Conservation (phyloP, 2,329 filamentous ascomycete species). For the Aureobasidium sp. region DNA sequence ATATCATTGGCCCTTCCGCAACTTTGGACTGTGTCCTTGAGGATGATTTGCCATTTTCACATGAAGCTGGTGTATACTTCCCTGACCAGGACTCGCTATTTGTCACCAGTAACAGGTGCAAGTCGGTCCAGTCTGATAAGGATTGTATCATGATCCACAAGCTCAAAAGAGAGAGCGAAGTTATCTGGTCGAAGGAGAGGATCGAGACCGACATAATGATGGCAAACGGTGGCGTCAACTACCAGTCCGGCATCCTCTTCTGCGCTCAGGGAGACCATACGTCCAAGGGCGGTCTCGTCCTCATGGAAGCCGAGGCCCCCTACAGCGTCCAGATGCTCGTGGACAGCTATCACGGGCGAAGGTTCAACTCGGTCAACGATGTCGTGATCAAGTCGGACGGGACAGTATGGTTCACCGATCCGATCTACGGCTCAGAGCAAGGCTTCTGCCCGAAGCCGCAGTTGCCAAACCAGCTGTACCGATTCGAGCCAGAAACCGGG, state of each 20-base stretch:
- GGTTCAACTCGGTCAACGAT: constrained; percentile 55
- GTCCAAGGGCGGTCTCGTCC: constrained; percentile 19
- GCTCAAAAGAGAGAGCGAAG: constrained; percentile 16
- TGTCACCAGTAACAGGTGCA: constrained; percentile 33
- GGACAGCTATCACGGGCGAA: constrained; percentile 52
- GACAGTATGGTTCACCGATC: constrained; percentile 25
- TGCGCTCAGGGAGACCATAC: constrained; percentile 25
- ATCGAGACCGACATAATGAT: constrained; percentile 29
- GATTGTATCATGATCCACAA: constrained; percentile 23
- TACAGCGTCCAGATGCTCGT: constrained; percentile 33
- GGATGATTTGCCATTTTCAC: constrained; percentile 25
- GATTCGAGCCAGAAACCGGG: constrained; percentile 42
- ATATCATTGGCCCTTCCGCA: constrained; percentile 21
- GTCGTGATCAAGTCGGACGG: constrained; percentile 43
- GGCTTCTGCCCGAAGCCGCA: constrained; percentile 46
- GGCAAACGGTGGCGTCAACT: constrained; percentile 45
- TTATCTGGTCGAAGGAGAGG: constrained; percentile 22
- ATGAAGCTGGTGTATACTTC: constrained; percentile 33
- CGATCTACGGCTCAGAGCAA: constrained; percentile 34
- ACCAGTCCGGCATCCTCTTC: constrained; percentile 28
- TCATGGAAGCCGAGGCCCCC: constrained; percentile 17
- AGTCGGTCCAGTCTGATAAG: constrained; percentile 5
- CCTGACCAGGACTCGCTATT: constrained; percentile 32
- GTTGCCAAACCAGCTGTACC: constrained; percentile 51
- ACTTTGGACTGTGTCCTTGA: constrained; percentile 19